phyloP scores from a whole-genome alignment of 805 yeast species.

The Cyberlindnera bimundalis region DNA sequence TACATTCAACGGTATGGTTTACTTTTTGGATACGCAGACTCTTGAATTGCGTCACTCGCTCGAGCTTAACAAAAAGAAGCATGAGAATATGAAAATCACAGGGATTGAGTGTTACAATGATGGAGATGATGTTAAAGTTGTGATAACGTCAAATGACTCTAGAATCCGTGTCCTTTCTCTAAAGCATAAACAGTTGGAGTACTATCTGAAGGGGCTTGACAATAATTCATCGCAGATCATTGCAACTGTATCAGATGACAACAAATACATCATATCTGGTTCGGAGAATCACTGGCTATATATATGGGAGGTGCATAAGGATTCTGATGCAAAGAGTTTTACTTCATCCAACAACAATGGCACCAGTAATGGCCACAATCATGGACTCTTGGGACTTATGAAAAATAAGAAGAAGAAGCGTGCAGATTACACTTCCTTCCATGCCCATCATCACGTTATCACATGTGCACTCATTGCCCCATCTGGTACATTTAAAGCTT shows the following conservation, averaged over 20 bases:
- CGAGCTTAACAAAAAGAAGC: slow-evolving; percentile 41
- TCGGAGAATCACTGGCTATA: slow-evolving; percentile 89
- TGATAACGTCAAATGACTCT: slow-evolving; percentile 82
- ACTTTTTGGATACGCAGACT: slow-evolving; percentile 60
- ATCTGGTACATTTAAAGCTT: slow-evolving; percentile 52
- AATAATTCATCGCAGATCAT: slow-evolving; percentile 69
- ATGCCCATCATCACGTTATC: slow-evolving; percentile 70
- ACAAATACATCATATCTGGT: slow-evolving; percentile 62
- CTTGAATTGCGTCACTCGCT: slow-evolving; percentile 45
- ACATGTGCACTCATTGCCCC: slow-evolving; percentile 83
- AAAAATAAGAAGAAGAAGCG: slow-evolving; percentile 40
- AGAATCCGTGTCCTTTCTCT: slow-evolving; percentile 64
- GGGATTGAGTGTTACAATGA: slow-evolving; percentile 57
- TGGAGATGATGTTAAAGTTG: slow-evolving; percentile 36
- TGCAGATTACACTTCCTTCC: slow-evolving; percentile 63
- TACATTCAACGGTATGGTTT: slow-evolving; percentile 71
- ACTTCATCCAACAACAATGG: background rate
- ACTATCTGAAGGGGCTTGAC: slow-evolving; percentile 68
- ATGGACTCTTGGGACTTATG: slow-evolving; percentile 16
- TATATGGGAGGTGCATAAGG: slow-evolving; percentile 58
- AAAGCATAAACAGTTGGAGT: slow-evolving; percentile 50
- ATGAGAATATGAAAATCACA: slow-evolving; percentile 50
- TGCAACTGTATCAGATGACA: slow-evolving; percentile 61
- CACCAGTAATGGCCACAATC: background rate
- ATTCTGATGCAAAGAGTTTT: slow-evolving; percentile 5